A percentile compares a stretch with the other conserved stretches of the same genome.
Conservation (phyloP, 768 basidiomycete genomes). For the Inosperma sp. region DNA sequence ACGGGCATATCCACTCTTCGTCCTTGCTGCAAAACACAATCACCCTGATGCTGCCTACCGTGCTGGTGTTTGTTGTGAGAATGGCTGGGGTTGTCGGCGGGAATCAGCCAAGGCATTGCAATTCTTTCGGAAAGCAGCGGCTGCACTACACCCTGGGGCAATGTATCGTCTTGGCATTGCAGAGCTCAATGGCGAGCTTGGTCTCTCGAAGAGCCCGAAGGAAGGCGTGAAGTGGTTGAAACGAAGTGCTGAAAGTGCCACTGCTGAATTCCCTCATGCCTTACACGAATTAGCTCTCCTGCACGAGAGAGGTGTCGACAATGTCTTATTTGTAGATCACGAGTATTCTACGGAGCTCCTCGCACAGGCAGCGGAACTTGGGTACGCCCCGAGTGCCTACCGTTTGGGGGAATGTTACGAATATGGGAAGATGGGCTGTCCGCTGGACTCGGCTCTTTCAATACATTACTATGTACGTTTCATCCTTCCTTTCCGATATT, state of each 20-base stretch:
- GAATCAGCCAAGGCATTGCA: constrained; percentile 89
- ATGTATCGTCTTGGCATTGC: constrained; percentile 96
- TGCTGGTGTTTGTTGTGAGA: constrained; percentile 96
- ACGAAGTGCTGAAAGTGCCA: constrained; percentile 90
- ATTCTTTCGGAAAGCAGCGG: constrained; percentile 92
- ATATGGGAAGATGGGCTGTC: constrained; percentile 98
- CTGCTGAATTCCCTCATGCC: constrained; percentile 94
- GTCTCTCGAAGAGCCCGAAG: constrained; percentile 78
- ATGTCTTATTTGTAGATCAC: constrained; percentile 93
- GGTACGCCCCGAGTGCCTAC: constrained; percentile 94
- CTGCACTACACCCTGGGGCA: constrained; percentile 86
- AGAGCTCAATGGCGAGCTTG: constrained; percentile 93
- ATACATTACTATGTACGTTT: constrained; percentile 97
- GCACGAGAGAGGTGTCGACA: constrained; percentile 97
- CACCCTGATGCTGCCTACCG: constrained; percentile 95
- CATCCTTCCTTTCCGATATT: constrained; percentile 2
- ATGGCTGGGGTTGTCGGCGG: constrained; percentile 95
- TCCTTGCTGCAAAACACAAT: constrained; percentile 94
- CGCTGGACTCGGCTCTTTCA: constrained; percentile 92
- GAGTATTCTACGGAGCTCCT: constrained; percentile 94
- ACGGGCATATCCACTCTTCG: constrained; percentile 92
- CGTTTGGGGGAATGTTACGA: constrained; percentile 98
- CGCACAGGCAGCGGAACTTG: constrained; percentile 92
- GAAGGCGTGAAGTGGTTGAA: constrained; percentile 99
- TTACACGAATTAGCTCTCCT: constrained; percentile 90